phyloP scores from a whole-genome alignment of 2,329 filamentous ascomycete species.

The Atkinsonella hypoxylon region DNA sequence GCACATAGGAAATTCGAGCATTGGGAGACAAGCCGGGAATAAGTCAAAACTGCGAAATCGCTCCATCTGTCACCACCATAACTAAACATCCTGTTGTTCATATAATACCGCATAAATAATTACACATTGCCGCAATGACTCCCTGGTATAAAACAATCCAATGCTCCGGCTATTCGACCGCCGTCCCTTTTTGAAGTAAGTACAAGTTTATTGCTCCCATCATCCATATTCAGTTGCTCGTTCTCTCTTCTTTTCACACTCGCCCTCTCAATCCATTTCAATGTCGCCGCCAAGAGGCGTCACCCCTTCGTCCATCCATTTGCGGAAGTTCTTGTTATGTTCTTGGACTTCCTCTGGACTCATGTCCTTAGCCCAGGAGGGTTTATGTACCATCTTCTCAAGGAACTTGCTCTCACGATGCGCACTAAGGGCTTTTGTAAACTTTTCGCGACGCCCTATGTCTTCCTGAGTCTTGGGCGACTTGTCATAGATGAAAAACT shows the following conservation, averaged over 20 bases:
- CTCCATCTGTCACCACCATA: background rate
- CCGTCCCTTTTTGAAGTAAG: background rate
- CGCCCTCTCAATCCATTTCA: conserved; percentile 3
- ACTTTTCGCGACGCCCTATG: conserved; percentile 34
- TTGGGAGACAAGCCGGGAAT: background rate
- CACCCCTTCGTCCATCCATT: conserved; percentile 39
- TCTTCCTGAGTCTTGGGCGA: conserved; percentile 57
- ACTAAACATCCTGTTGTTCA: background rate
- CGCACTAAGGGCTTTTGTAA: conserved; percentile 41
- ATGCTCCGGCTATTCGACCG: conserved; percentile 3
- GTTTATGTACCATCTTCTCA: conserved; percentile 75
- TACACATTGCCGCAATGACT: conserved; percentile 1
- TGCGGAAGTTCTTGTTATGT: conserved; percentile 53
- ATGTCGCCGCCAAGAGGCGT: conserved; percentile 14
- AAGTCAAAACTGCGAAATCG: background rate
- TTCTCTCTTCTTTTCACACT: background rate
- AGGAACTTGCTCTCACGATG: conserved; percentile 59
- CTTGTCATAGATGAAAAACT: conserved; percentile 62
- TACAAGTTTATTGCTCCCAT: background rate
- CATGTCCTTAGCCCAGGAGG: conserved; percentile 67
- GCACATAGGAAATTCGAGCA: background rate
- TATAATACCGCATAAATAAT: background rate
- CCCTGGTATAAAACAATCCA: conserved; percentile 4
- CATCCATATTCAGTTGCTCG: background rate
- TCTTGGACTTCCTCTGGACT: conserved; percentile 66